These are phyloP conservation scores for Phytophthora kernoviae DNA, from an alignment of 352 stramenopile genomes.

Conservation along the genomic window DNA sequence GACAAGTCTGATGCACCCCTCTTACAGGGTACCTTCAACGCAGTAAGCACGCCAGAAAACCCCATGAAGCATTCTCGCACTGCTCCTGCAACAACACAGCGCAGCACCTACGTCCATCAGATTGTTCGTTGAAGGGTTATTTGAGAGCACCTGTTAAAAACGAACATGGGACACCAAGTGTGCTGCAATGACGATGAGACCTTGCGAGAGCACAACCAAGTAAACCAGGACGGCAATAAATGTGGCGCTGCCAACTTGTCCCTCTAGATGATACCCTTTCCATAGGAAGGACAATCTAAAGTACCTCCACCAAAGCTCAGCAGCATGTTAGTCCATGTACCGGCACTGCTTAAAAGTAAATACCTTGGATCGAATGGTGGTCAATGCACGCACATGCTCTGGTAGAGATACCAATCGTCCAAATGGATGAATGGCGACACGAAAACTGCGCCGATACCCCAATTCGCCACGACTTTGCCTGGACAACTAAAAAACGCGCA, in stretches of 20 bases:
- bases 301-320: constrained; percentile 5
- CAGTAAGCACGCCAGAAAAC: constrained; percentile 83
- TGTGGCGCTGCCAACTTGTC: constrained; percentile 53
- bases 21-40: constrained; percentile 79
- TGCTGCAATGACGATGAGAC: constrained; percentile 52
- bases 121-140: constrained; percentile 8
- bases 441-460: constrained; percentile 61
- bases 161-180: constrained; percentile 29
- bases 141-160: constrained; percentile 31
- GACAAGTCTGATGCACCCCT: too few species aligned
- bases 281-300: constrained; percentile 82
- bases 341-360: neutral
- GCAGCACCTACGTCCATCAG: neutral
- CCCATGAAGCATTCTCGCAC: constrained; percentile 76
- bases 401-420: constrained; percentile 90
- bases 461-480: constrained; percentile 49
- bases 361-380: neutral
- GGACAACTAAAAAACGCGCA: constrained; percentile 78
- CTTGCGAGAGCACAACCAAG: constrained; percentile 70
- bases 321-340: neutral
- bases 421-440: constrained; percentile 83
- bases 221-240: constrained; percentile 52
- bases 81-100: constrained; percentile 24
- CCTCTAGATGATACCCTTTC: constrained; percentile 88
- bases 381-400: constrained; percentile 82